These are phyloP conservation scores for Cladosporium cucumerinum DNA, from an alignment of 2,329 filamentous ascomycete species.

Conservation along the genomic window DNA sequence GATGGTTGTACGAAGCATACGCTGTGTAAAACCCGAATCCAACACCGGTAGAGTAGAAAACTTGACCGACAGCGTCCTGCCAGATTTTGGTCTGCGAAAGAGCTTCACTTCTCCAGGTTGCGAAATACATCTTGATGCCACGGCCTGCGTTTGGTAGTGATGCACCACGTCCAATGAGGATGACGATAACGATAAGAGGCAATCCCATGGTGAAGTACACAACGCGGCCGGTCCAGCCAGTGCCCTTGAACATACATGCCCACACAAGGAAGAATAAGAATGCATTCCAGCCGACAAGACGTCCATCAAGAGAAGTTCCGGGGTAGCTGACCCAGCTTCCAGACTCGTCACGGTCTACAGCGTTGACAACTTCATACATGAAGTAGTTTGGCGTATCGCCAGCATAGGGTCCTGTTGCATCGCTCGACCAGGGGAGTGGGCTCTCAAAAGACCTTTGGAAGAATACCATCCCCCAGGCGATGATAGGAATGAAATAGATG, in stretches of 20 bases:
- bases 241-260: slow-evolving; percentile 58
- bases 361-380: slow-evolving; percentile 24
- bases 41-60: slow-evolving; percentile 59
- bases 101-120: slow-evolving; percentile 49
- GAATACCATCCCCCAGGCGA: slow-evolving; percentile 59
- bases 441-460: slow-evolving; percentile 55
- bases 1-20: slow-evolving; percentile 57
- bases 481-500: slow-evolving; percentile 56
- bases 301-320: slow-evolving; percentile 47
- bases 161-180: slow-evolving; percentile 54
- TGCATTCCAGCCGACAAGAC: slow-evolving; percentile 56
- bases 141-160: slow-evolving; percentile 54
- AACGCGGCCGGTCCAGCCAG: slow-evolving; percentile 56
- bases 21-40: slow-evolving; percentile 59
- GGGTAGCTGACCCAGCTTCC: slow-evolving; percentile 47
- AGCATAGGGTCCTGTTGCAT: slow-evolving; percentile 52
- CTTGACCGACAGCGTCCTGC: slow-evolving; percentile 58
- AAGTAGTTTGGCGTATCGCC: slow-evolving; percentile 40
- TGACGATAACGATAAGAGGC: slow-evolving; percentile 55
- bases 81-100: slow-evolving; percentile 52
- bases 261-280: slow-evolving; percentile 61
- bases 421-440: slow-evolving; percentile 53
- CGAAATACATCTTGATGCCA: slow-evolving; percentile 50
- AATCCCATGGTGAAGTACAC: slow-evolving; percentile 61
- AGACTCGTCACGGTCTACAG: slow-evolving; percentile 34